Conservation (phyloP, 331 rosid genomes). For the Quercus tomentella region DNA sequence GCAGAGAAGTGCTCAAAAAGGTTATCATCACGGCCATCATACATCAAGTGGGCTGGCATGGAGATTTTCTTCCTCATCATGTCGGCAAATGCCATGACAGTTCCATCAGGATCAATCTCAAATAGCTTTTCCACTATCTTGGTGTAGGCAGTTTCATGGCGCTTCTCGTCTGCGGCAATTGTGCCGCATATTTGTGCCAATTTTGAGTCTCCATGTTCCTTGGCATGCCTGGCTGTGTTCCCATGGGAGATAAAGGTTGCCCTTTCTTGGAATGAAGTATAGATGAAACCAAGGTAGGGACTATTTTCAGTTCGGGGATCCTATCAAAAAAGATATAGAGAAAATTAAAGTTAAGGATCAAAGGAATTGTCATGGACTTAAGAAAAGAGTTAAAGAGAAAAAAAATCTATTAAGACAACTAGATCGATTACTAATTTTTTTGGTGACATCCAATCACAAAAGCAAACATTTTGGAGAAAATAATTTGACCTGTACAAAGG, state of each 20-base stretch:
- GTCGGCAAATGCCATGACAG: conserved; percentile 67
- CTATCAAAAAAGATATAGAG: not conserved
- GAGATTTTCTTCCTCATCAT: conserved; percentile 85
- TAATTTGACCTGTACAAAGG: not conserved
- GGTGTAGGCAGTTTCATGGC: conserved; percentile 85
- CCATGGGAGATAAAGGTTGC: conserved; percentile 83
- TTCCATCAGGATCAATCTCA: conserved; percentile 76
- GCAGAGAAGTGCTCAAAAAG: conserved; percentile 66
- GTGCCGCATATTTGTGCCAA: conserved; percentile 83
- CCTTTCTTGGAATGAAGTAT: conserved; percentile 83
- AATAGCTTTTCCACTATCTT: conserved; percentile 74
- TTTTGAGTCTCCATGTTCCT: conserved; percentile 65
- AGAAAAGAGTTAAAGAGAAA: too few relatives aligned
- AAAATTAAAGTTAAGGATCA: not conserved
- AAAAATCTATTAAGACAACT: not conserved
- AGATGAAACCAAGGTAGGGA: conserved; percentile 78
- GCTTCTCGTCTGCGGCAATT: conserved; percentile 79
- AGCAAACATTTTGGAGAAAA: not conserved
- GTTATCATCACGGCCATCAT: conserved; percentile 59
- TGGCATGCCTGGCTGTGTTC: conserved; percentile 80
- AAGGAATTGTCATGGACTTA: not conserved
- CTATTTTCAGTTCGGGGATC: conserved; percentile 81
- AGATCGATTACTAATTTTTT: conserved; percentile 6
- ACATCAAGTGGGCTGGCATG: conserved; percentile 87
- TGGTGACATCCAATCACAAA: not conserved